Base-by-base conservation (phyloP, 148 eudicot species). In the Spergularia marina region DNA sequence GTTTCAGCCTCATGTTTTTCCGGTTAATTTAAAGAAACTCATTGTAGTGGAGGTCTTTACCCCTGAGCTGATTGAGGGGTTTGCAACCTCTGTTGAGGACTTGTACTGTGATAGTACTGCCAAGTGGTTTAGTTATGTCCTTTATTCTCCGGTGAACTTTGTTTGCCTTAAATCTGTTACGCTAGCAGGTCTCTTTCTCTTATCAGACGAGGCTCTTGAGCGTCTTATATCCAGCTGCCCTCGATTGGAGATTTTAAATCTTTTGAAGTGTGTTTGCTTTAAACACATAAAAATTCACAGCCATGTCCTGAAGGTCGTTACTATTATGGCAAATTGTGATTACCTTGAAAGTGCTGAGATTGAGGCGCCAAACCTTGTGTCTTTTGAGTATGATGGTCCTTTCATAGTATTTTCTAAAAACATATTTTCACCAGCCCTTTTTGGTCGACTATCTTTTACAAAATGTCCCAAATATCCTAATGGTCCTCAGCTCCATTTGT, bases 221-320 rank as follows among this genome's bases (percentile, higher is more conserved):
- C 16, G 17, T 34, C 58, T 69, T 21, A 69, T 69, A 9, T 69
- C 72, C 18, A 52, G 14, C 30, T 69, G 72, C 57, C 70, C 72
- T 52, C 30, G 20, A 53, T 52, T 69, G 72, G 72, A 69, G 53
- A 69, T 49, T 69, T 54, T 69, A 34, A 69, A 69, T 69, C 72
- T 69, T 30, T 59, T 10, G 12, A 30, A 69, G 52, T 69, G 72
- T 53, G 1, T 69, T 0, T 14, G n/a, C 39, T 69, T 52, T 12
- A 69, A 36, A 52, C 56, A 20, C 12, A 30, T 69, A 34, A 69
- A 52, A 36, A 69, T 53, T 25, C 13, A 54, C n/a, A 69, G 72
- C 30, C 11, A 34, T 11, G 57, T 51, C 36, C 58, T 69, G 56
- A 69, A 69, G 57, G 30, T 54, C 16, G 12, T 52, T 57, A 23